phyloP scores from a whole-genome alignment of 2,329 filamentous ascomycete genomes.

The Blumeria hordei region DNA sequence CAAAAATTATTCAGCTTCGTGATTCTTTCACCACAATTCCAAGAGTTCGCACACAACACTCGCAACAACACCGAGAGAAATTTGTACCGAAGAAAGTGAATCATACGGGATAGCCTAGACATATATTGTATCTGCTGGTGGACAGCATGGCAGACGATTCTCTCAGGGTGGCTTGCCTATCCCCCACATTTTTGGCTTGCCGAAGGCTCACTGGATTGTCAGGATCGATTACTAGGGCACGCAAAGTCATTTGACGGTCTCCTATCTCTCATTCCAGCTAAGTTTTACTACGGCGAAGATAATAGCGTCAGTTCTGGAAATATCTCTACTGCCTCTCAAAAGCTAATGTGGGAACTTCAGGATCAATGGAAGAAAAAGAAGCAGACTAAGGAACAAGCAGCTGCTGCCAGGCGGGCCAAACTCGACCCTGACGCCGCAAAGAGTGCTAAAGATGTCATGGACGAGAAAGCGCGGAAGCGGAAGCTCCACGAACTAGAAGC shows the following conservation, averaged over 20 bases:
- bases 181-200: slow-evolving; percentile 8
- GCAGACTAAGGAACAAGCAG: slow-evolving; percentile 75
- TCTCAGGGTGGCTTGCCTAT: slow-evolving; percentile 10
- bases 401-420: slow-evolving; percentile 64
- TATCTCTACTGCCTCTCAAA: slow-evolving; percentile 2
- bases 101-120: no score
- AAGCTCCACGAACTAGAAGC: slow-evolving; percentile 47
- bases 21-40: no score
- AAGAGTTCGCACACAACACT: no score
- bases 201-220: slow-evolving; percentile 4
- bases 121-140: background rate
- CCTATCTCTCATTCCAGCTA: slow-evolving; percentile 45
- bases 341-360: slow-evolving; percentile 21
- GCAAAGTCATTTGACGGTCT: slow-evolving; percentile 23
- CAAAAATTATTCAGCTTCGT: no score
- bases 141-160: slow-evolving; percentile 14
- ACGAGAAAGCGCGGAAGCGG: slow-evolving; percentile 60
- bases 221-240: slow-evolving; percentile 28
- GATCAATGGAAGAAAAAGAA: slow-evolving; percentile 91
- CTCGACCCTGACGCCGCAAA: slow-evolving; percentile 78
- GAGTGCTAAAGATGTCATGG: slow-evolving; percentile 80
- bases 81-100: no score
- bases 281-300: slow-evolving; percentile 47
- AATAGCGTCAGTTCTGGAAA: slow-evolving; percentile 31
- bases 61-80: no score